Base-by-base conservation (phyloP, 2,329 filamentous ascomycete genomes). In the Aspergillus pseudoviridinutans region DNA sequence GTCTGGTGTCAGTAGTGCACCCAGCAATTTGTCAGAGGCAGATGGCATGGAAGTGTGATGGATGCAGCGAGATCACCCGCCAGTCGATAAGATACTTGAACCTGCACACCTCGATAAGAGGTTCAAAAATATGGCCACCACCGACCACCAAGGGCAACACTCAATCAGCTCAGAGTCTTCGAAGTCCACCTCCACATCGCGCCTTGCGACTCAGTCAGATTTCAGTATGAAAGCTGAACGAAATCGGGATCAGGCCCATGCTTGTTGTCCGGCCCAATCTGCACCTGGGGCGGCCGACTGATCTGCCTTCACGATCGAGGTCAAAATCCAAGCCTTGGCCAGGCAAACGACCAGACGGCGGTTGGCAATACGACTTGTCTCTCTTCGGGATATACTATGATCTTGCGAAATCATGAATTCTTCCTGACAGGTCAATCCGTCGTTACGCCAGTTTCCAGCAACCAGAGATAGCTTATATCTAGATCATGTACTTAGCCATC, bases 1-100 rank as follows among this genome's bases (percentile, higher is more conserved):
- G 2, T 76, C 74, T 2, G 69, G 66, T 5, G 68, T 77, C 28
- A 77, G 74, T 61, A 76, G 74, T 54, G 71, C 68, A 6, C 73
- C 74, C 4, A 75, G 71, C 55, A 73, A 73, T 60, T 55, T 77
- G 9, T 75, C 74, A 2, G 72, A 74, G 28, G 69, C 66, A 3
- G 74, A 72, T 42, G 66, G 61, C 5, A 74, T 75, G 71, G 72
- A 72, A 28, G 71, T 68, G 57, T 74, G 71, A 67, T 62, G 55
- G 17, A 14, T 41, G 52, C 53, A 55, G 12, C 12, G 22, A 35
- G 24, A 29, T 10, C 32, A 22, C 14, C 7, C 27, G 46, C 44
- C 38, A 28, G 27, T 49, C 50, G 27, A 22, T 29, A 28, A 35
- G 20, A 27, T 10, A 38, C 24, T 42, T 3, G 22, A 44, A 20